These are phyloP conservation scores for Myxozyma vanderwaltii DNA, from an alignment of 805 yeast genomes.

Conservation along the genomic window DNA sequence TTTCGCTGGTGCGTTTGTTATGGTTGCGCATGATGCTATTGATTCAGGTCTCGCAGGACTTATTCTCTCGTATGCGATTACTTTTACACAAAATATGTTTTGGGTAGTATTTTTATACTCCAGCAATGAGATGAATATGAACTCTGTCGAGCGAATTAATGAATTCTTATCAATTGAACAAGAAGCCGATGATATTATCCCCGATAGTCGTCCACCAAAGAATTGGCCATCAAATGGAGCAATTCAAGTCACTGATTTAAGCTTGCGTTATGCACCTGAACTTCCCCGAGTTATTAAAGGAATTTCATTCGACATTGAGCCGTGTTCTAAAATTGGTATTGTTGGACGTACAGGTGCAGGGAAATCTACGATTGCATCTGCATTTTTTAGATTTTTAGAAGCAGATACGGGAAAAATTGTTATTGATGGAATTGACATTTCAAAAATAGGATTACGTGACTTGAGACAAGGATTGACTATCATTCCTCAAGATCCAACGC, in stretches of 20 bases:
- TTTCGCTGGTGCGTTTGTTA: constrained; percentile 76
- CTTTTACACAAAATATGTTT: constrained; percentile 83
- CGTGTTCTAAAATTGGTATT: constrained; percentile 83
- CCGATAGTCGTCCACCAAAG: constrained; percentile 65
- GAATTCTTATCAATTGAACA: constrained; percentile 81
- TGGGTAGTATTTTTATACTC: constrained; percentile 94
- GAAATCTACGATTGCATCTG: constrained; percentile 93
- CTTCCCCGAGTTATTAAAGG: constrained; percentile 89
- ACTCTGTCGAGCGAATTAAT: constrained; percentile 90
- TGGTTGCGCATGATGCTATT: constrained; percentile 61
- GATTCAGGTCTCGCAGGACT: constrained; percentile 97
- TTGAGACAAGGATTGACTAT: constrained; percentile 66
- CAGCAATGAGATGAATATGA: constrained; percentile 91
- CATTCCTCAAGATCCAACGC: constrained; percentile 81
- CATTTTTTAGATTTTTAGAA: constrained; percentile 70
- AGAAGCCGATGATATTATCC: constrained; percentile 72
- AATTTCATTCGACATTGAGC: constrained; percentile 77
- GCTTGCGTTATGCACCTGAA: constrained; percentile 84
- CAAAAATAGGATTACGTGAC: constrained; percentile 61
- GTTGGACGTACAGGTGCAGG: constrained; percentile 99
- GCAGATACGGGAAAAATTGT: constrained; percentile 57
- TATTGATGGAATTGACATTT: constrained; percentile 68
- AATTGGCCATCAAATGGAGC: constrained; percentile 88
- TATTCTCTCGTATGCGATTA: constrained; percentile 85
- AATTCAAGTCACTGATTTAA: constrained; percentile 71